A percentile compares a stretch with the other conserved stretches of the same genome.
Conservation (phyloP, 352 stramenopile genomes). For the Phytopythium delawarense region DNA sequence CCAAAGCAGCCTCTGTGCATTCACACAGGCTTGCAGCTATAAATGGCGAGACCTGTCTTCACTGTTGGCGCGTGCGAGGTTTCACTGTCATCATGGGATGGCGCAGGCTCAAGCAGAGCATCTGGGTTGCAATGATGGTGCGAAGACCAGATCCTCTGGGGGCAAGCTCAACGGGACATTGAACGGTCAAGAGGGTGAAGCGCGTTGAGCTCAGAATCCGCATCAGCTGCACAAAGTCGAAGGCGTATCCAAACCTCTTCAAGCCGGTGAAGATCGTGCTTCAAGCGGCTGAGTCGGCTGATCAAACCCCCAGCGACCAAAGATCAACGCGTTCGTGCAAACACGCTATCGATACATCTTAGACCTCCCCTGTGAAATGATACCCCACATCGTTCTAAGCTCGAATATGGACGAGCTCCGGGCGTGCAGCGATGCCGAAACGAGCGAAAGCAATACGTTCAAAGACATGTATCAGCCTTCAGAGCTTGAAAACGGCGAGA, state of each 20-base stretch:
- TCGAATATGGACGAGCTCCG: neutral
- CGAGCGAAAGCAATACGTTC: neutral
- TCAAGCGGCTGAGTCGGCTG: too few relatives aligned
- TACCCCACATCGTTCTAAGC: neutral
- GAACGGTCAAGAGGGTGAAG: neutral
- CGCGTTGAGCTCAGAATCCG: neutral
- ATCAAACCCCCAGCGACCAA: neutral
- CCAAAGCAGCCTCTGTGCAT: too few relatives aligned
- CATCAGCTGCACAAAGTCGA: too few relatives aligned
- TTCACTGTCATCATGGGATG: neutral
- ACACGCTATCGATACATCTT: neutral
- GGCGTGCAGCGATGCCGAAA: neutral
- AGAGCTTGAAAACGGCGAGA: neutral
- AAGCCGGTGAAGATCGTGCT: too few relatives aligned
- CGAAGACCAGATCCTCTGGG: neutral
- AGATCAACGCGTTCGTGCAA: neutral
- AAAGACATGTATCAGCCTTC: neutral
- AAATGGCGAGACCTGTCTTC: neutral
- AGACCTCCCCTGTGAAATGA: neutral
- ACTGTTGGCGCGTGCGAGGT: neutral
- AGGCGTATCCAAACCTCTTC: too few relatives aligned
- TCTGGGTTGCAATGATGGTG: neutral
- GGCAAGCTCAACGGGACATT: neutral
- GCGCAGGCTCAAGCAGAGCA: neutral
- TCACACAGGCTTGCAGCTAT: neutral